phyloP scores from a whole-genome alignment of 257 asterid genomes.

The Asclepias syriaca region DNA sequence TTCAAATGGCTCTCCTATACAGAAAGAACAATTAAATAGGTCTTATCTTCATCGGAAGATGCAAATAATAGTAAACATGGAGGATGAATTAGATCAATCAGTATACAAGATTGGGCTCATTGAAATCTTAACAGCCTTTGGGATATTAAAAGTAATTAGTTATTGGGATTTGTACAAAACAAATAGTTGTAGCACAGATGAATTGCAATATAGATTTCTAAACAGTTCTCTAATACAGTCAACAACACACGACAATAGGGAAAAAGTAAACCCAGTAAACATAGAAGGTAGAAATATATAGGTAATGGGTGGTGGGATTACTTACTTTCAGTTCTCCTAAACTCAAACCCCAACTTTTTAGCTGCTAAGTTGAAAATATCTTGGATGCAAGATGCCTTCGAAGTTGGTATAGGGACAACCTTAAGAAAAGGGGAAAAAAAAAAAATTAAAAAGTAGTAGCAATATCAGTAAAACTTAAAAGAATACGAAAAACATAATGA shows the following conservation, averaged over 20 bases:
- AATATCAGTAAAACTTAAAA: slow-evolving; percentile 1
- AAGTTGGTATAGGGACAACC: slow-evolving; percentile 82
- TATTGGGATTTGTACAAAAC: not conserved
- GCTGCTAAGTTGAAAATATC: slow-evolving; percentile 85
- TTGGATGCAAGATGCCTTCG: slow-evolving; percentile 60
- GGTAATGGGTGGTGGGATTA: not conserved
- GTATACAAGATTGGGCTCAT: not conserved
- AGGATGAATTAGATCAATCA: not conserved
- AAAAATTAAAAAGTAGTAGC: not conserved
- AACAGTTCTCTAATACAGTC: not conserved
- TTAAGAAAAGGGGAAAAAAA: slow-evolving; percentile 7
- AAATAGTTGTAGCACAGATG: not conserved
- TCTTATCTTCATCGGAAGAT: not conserved
- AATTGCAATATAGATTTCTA: not conserved
- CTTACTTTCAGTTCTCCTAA: slow-evolving; percentile 57
- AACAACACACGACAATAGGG: not conserved
- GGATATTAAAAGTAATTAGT: not conserved
- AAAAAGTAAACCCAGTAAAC: not conserved
- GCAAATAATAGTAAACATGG: not conserved
- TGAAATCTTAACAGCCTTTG: not conserved
- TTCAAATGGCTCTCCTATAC: not conserved
- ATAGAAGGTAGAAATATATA: not conserved
- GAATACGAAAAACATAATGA: not conserved
- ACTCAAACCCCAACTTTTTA: slow-evolving; percentile 75
- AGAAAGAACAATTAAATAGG: not conserved